Evolutionary conservation across 2,329 filamentous ascomycete species (phyloP).

Genomic region (Botryotinia calthae): DNA sequence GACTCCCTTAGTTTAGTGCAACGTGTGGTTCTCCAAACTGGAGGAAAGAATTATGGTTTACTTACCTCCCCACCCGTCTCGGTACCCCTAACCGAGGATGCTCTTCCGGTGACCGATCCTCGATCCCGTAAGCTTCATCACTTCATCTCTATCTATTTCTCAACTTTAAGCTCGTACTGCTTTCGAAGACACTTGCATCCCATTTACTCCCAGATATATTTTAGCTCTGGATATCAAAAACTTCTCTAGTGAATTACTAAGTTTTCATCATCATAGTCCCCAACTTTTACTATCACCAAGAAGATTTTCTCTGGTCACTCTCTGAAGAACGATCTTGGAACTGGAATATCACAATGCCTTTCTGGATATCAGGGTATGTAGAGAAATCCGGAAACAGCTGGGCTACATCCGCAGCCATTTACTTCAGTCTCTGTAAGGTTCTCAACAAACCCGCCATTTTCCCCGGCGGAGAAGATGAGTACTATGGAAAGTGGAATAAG

Average conservation of each 20-base stretch:
- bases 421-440: not conserved
- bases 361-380: conserved; percentile 16
- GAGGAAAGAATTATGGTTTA: conserved; percentile 10
- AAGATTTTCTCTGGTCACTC: conserved; percentile 9
- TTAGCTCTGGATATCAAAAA: not conserved
- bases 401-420: conserved; percentile 5
- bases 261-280: not conserved
- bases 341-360: conserved; percentile 16
- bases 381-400: not conserved
- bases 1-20: not conserved
- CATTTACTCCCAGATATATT: not conserved
- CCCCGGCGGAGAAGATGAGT: not conserved
- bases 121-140: not conserved
- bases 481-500: not conserved
- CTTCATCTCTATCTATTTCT: too few relatives aligned
- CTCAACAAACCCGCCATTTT: not conserved
- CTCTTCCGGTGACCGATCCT: conserved; percentile 1
- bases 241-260: not conserved
- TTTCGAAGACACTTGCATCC: too few relatives aligned
- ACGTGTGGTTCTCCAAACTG: conserved; percentile 13
- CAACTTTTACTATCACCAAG: conserved; percentile 13
- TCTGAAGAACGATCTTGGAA: not conserved
- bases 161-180: not conserved
- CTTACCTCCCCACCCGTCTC: not conserved
- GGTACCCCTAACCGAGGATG: not conserved